Evolutionary conservation across 169 alveolate genomes (phyloP).

Genomic region (Cryptosporidium canis): DNA sequence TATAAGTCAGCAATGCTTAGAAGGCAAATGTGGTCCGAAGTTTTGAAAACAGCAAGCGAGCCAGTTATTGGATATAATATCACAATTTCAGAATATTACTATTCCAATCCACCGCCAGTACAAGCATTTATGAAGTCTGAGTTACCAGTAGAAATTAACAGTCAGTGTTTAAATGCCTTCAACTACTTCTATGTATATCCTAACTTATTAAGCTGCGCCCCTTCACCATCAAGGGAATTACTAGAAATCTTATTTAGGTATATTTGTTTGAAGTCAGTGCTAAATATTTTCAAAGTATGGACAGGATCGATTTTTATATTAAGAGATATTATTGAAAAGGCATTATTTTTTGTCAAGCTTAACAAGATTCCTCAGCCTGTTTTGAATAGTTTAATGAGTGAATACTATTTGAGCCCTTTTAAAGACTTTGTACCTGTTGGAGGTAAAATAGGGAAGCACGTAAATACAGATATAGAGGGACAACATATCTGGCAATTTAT

Average conservation of each 20-base stretch:
- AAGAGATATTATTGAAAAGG: constrained; percentile 35
- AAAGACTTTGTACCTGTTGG: constrained; percentile 41
- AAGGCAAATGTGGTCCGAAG: constrained; percentile 24
- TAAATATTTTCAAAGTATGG: constrained; percentile 10
- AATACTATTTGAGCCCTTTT: not conserved
- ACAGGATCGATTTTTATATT: constrained; percentile 33
- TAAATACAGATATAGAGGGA: constrained; percentile 34
- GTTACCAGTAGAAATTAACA: constrained; percentile 18
- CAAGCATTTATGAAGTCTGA: constrained; percentile 68
- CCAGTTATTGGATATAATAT: constrained; percentile 38
- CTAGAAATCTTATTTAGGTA: constrained; percentile 23
- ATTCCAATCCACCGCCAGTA: constrained; percentile 48
- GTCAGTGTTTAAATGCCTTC: constrained; percentile 66
- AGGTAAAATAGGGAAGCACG: constrained; percentile 8
- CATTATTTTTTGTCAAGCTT: not conserved
- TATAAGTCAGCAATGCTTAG: constrained; percentile 45
- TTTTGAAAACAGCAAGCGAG: constrained; percentile 11
- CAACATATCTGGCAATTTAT: constrained; percentile 29
- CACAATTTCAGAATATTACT: constrained; percentile 15
- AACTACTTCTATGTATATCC: constrained; percentile 47
- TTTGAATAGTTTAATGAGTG: constrained; percentile 20
- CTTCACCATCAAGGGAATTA: constrained; percentile 11
- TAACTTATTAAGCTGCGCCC: constrained; percentile 14
- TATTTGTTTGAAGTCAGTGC: constrained; percentile 47
- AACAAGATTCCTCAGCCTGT: not conserved